Evolutionary conservation across 495 filamentous ascomycete genomes (phyloP), one percentile per base, ranked within the genome.

Genomic region (Talaromyces wortmannii): DNA sequence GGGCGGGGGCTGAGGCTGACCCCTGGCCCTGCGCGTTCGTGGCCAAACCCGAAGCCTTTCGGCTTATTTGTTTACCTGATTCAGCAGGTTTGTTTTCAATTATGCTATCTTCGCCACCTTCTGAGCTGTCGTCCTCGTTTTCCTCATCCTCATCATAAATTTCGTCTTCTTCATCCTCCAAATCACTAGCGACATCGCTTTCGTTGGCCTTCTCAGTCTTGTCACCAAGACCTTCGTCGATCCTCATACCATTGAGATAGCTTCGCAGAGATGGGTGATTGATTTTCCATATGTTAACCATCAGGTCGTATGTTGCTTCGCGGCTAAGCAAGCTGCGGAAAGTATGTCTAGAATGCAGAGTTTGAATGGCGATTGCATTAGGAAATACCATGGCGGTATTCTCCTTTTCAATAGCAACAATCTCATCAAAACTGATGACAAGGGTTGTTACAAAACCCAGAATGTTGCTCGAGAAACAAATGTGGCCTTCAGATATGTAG

Each of bases 391-490:
- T 79, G 5, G 92, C 95, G 0, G 94, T 99, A 58, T 81, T 96
- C 68, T 95, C 91, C 71, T 97, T 99, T 66, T 99, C 94, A 2
- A 99, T 86, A 0, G 91, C 88, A 31, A 97, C 90, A 49, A 99
- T 86, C 67, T 99, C 94, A 64, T 97, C 95, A 67, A 97, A 99
- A 65, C 89, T 94, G 69, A 99, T 96, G 43, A 99, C 92, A 31
- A 97, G 73, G 4, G 91, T 97, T 0, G 95, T 99, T 1, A 95
- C 84, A 94, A 94, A 99, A 36, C 94, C 94, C 36, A 99, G 79
- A 50, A 99, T 99, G 65, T 99, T 99, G 69, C 94, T 97, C 57
- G 91, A 95, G 71, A 99, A 99, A 73, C 94, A 99, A 36, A 99
- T 85, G 60, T 99, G 92, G 5, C 92, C 91, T 70, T 99, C 94